Percentiles rank a stretch among this genome's conserved stretches.
These are phyloP conservation scores for Phytophthora cajani DNA, from an alignment of 352 stramenopile genomes.

Conservation along the genomic window DNA sequence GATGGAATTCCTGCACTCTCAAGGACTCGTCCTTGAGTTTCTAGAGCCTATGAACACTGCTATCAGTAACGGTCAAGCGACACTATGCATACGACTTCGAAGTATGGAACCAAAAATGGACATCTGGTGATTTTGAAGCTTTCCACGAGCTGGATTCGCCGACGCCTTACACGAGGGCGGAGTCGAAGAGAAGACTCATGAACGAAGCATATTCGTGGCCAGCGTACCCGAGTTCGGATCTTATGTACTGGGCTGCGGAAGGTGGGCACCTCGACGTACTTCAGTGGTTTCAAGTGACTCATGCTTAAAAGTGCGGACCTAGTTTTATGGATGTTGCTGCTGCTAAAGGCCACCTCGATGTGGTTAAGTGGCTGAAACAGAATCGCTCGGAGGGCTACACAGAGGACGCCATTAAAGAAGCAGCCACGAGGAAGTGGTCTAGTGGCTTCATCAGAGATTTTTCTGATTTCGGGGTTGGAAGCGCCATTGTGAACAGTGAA, in stretches of 20 bases:
- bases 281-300: not conserved
- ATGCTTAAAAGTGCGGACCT: not conserved
- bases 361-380: not conserved
- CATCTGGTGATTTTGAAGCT: not conserved
- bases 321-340: not conserved
- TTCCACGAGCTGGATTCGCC: not conserved
- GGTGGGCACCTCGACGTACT: not conserved
- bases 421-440: not conserved
- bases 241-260: not conserved
- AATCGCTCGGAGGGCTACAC: not conserved
- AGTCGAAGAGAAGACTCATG: not conserved
- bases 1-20: slow-evolving; percentile 10
- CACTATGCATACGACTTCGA: no score
- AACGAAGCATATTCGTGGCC: not conserved
- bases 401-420: not conserved
- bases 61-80: no score
- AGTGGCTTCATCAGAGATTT: not conserved
- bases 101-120: not conserved
- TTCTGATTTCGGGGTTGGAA: not conserved
- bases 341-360: not conserved
- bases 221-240: not conserved
- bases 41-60: not conserved
- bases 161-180: not conserved
- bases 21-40: not conserved
- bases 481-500: no score